Percentiles rank a stretch among this genome's conserved stretches.
Evolutionary conservation across 257 asterid genomes (phyloP).

Genomic region (Salvia rosmarinus): DNA sequence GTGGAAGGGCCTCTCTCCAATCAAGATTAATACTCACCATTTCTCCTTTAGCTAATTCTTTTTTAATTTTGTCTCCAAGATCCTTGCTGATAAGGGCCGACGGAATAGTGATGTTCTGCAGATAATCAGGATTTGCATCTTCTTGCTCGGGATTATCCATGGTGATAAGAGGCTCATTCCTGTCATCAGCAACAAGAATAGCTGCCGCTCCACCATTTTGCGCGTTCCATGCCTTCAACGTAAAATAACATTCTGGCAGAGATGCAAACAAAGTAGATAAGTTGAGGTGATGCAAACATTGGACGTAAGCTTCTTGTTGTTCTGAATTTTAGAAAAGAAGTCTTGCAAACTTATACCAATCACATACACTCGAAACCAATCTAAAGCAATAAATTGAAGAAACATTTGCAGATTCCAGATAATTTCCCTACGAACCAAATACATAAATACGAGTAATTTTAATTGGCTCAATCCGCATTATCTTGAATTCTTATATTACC

Average conservation of each 20-base stretch:
- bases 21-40: conserved; percentile 84
- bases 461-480: neutral
- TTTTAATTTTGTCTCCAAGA: conserved; percentile 81
- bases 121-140: conserved; percentile 61
- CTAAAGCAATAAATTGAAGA: conserved; percentile 3
- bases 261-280: conserved; percentile 27
- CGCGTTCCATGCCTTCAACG: conserved; percentile 94
- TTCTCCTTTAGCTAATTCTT: conserved; percentile 61
- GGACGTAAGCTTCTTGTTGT: no score
- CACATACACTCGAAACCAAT: neutral
- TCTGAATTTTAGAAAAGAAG: neutral
- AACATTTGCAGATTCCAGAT: neutral
- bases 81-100: conserved; percentile 83
- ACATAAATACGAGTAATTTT: neutral
- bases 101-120: conserved; percentile 78
- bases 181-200: conserved; percentile 85
- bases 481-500: conserved; percentile 7
- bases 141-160: conserved; percentile 93
- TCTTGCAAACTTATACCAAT: neutral
- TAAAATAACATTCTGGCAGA: conserved; percentile 77
- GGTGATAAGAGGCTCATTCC: conserved; percentile 75
- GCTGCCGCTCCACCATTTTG: conserved; percentile 97
- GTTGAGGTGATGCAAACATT: neutral
- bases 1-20: conserved; percentile 97
- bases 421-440: neutral